Conservation (phyloP, 495 filamentous ascomycete genomes). For the Entonaema liquescens region DNA sequence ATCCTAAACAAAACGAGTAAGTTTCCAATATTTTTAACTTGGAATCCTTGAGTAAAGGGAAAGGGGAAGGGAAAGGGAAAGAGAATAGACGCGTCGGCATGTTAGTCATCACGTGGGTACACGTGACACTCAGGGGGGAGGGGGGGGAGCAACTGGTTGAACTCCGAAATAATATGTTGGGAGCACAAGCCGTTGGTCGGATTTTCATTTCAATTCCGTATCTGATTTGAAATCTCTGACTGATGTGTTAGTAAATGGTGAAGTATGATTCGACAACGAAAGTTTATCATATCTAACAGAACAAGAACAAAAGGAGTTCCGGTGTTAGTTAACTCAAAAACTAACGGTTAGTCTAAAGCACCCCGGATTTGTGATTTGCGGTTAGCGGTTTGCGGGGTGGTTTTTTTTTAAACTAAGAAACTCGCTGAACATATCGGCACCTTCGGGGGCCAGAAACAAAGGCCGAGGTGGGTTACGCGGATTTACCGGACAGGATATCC, state of each 20-base stretch:
- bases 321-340: background rate
- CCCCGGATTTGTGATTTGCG: background rate
- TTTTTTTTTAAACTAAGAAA: background rate
- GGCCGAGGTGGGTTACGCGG: conserved; percentile 2
- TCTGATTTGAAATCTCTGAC: background rate
- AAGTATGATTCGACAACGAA: background rate
- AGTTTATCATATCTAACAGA: background rate
- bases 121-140: conserved; percentile 6
- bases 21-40: background rate
- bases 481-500: background rate
- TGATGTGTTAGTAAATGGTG: background rate
- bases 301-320: background rate
- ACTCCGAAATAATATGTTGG: background rate
- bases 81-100: background rate
- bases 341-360: background rate
- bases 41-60: background rate
- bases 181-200: background rate
- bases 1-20: background rate
- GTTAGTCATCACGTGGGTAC: background rate
- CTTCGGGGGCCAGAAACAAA: background rate
- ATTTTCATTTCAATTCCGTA: background rate
- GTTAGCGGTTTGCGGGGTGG: background rate
- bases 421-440: background rate
- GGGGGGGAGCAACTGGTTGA: background rate
- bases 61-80: too few species aligned